These are phyloP conservation scores for Alternaria sp. DNA, from an alignment of 2,329 filamentous ascomycete species.

Conservation along the genomic window DNA sequence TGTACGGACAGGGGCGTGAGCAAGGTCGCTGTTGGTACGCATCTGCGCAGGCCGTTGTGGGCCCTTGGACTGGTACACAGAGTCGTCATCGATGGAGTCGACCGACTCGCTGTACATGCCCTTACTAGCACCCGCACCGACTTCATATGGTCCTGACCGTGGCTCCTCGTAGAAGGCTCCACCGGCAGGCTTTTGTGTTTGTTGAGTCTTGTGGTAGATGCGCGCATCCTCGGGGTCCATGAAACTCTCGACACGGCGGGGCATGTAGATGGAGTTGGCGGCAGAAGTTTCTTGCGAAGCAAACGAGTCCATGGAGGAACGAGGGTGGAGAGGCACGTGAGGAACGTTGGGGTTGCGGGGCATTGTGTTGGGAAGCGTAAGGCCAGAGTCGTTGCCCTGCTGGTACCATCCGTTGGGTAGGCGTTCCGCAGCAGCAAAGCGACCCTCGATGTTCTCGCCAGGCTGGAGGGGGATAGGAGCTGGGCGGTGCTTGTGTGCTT, in stretches of 20 bases:
- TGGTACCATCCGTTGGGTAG: conserved; percentile 74
- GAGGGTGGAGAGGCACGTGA: conserved; percentile 60
- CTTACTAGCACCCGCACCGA: conserved; percentile 34
- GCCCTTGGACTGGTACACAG: conserved; percentile 42
- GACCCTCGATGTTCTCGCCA: conserved; percentile 77
- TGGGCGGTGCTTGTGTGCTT: conserved; percentile 61
- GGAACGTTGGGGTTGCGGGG: conserved; percentile 57
- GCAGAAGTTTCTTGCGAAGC: conserved; percentile 64
- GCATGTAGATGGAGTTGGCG: conserved; percentile 70
- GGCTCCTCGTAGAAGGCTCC: conserved; percentile 54
- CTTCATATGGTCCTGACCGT: conserved; percentile 39
- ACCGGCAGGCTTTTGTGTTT: conserved; percentile 55
- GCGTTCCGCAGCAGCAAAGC: conserved; percentile 76
- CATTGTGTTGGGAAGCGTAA: conserved; percentile 62
- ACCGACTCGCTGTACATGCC: conserved; percentile 46
- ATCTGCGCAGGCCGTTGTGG: conserved; percentile 35
- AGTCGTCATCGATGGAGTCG: conserved; percentile 49
- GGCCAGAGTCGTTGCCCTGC: conserved; percentile 73
- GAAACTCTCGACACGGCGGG: conserved; percentile 75
- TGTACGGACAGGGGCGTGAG: conserved; percentile 29
- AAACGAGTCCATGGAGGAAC: conserved; percentile 73
- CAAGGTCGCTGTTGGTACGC: conserved; percentile 36
- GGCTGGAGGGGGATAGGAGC: conserved; percentile 73
- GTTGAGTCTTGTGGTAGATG: conserved; percentile 76
- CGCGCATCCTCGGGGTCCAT: conserved; percentile 80